Evolutionary conservation across 352 stramenopile species (phyloP).

Genomic region (Phytophthora cactorum): DNA sequence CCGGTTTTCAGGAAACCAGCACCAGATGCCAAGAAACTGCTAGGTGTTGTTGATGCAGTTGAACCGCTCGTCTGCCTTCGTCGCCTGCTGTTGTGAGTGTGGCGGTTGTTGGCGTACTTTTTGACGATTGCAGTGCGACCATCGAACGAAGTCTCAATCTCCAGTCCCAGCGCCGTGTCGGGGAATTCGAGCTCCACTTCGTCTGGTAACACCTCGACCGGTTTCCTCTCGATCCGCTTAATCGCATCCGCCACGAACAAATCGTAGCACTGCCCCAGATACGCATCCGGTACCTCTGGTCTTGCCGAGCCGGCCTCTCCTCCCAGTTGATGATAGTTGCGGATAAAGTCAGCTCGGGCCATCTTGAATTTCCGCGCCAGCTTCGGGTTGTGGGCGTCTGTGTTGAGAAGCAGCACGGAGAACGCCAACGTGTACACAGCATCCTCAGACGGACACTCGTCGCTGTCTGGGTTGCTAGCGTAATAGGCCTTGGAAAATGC

Average conservation of each 20-base stretch:
- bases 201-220: constrained; percentile 42
- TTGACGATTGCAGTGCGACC: constrained; percentile 71
- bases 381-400: constrained; percentile 77
- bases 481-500: constrained; percentile 79
- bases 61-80: constrained; percentile 26
- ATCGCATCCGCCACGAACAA: constrained; percentile 67
- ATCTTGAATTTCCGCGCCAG: constrained; percentile 77
- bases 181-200: constrained; percentile 78
- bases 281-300: constrained; percentile 48
- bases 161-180: constrained; percentile 56
- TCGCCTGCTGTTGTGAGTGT: constrained; percentile 52
- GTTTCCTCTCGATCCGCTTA: constrained; percentile 64
- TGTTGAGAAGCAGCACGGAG: constrained; percentile 82
- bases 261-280: constrained; percentile 70
- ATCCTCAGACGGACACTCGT: constrained; percentile 69
- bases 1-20: constrained; percentile 33
- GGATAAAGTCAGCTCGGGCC: constrained; percentile 73
- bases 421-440: constrained; percentile 82
- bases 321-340: constrained; percentile 70
- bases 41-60: constrained; percentile 11
- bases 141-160: constrained; percentile 85
- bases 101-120: constrained; percentile 48
- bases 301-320: constrained; percentile 34
- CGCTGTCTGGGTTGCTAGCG: constrained; percentile 54
- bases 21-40: constrained; percentile 25